Base-by-base conservation (phyloP, 75 land plant genomes). In the Cryptomeria japonica region DNA sequence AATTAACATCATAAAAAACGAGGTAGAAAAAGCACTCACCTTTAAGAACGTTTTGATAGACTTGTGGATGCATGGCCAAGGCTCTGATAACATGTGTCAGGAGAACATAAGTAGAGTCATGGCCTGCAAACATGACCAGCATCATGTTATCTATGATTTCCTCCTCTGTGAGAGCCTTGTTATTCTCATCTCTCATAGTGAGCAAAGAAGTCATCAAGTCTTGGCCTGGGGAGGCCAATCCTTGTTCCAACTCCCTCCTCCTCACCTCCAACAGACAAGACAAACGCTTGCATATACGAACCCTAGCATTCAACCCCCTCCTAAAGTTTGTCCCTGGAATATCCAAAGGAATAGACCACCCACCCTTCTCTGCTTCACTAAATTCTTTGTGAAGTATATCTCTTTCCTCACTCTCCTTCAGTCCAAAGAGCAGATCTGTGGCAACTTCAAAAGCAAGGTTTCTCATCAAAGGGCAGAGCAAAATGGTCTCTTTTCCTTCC, bases 331-430 rank as follows among this genome's bases (percentile, higher is more conserved):
- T 87, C 39, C 87, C 87, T 0, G 92, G 91, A 0, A 89, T 18
- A 44, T 91, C 86, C n/a, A 91, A 12, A 1, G 92, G 92, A 16
- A 91, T 14, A 9, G 84, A 70, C 85, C 31, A 56, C 1, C 88
- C 5, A 2, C 92, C 92, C 11, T 37, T 25, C 39, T 83, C 55
- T 5, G 88, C 75, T 0, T 38, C 34, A 31, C 75, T 16, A 32
- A 87, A 87, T 1, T 13, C 8, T 1, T 37, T 6, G 2, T 39
- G 0, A 12, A 89, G 37, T 3, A 8, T n/a, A 7, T 80, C 86
- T 55, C 86, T 70, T 18, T 34, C 82, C 2, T 41, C 10, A 2
- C 4, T 41, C 10, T 79, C 82, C 28, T 79, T 79, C 25, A 79
- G 1, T 3, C n/a, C 28, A 1, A 22, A 39, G 2, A 79, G 53